Base-by-base conservation (phyloP, 83 land plant genomes). In the Thuja plicata region DNA sequence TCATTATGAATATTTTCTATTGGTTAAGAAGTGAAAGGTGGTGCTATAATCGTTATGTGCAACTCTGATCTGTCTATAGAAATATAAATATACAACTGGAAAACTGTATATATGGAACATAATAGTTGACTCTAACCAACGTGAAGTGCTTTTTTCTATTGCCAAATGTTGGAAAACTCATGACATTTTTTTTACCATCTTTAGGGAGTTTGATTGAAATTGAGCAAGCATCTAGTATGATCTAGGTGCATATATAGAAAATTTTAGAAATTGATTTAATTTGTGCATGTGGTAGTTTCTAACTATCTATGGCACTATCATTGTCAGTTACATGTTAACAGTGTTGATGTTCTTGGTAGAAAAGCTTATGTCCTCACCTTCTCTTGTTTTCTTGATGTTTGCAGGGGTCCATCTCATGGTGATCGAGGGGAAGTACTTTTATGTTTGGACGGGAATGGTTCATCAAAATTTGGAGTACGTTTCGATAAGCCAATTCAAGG, bases 391-490 rank as follows among this genome's bases (percentile, higher is more conserved):
- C 37, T 38, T 46, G 8, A 78, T 57, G 60, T 46, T 55, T 62
- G 88, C 92, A 96, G 98, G 87, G 99, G 99, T 32, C 99, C 99
- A 32, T 48, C 91, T 70, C 24, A 87, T 93, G 97, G 98, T 88
- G 89, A 52, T 87, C 89, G 94, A 60, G 97, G 98, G 6, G 90
- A 92, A 86, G 97, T 97, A 3, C 79, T 93, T n/a, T 92, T 95
- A 83, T 87, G 93, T 52, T 93, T 94, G 89, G 97, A 97, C 87
- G 98, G 92, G 43, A 98, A 98, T 91, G 96, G 89, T 2, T 89
- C 92, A n/a, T 93, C 95, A 37, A 98, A 98, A 93, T 93, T 98
- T 91, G 99, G 98, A 27, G 98, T 98, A n/a, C 94, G 98, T 90
- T 98, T 98, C 93, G 99, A 98, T 87, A 93, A 91, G 79, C 89